Base-by-base conservation (phyloP, 2,329 filamentous ascomycete species). In the Apiospora arundinis region DNA sequence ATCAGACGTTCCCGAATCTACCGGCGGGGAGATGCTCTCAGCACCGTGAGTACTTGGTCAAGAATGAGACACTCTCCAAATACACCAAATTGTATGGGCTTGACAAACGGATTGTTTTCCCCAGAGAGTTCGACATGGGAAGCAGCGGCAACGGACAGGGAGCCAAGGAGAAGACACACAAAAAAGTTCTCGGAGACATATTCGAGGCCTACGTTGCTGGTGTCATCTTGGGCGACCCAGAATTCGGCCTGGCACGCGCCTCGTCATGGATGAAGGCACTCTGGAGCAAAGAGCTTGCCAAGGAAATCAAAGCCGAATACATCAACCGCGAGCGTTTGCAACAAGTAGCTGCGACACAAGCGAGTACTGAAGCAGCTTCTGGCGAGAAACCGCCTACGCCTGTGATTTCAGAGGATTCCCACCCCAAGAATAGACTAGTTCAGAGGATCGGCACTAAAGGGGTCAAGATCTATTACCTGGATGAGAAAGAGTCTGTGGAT, bases 131-230 rank as follows among this genome's bases (percentile, higher is more conserved):
- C 76, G 76, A 78, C 44, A 69, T 82, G 69, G 77, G 75, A 2
- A 80, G 80, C 5, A 78, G 80, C 67, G 75, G 73, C 16, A 74
- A 75, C 2, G 85, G 86, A 73, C 83, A 82, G 32, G 77, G 74
- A 66, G 81, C 77, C 69, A 87, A 77, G 70, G 81, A 78, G 78
- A 91, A 87, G 79, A 88, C 87, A 56, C 86, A 88, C 72, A 87
- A 84, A 18, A 98, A 98, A 81, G 90, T 94, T 12, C 86, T 93
- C 70, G 95, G 92, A 11, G 95, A 98, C 78, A 87, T 98, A 23
- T 97, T 98, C 76, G 95, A 98, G 80, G 93, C 95, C 0, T 98
- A 97, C 76, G 89, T 97, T 21, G 95, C 93, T 11, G 95, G 92
- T 3, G 82, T 95, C 7, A 88, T 97, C 45, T 83, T 94, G 2